Base-by-base conservation (phyloP, 257 asterid species). In the Vinca minor region DNA sequence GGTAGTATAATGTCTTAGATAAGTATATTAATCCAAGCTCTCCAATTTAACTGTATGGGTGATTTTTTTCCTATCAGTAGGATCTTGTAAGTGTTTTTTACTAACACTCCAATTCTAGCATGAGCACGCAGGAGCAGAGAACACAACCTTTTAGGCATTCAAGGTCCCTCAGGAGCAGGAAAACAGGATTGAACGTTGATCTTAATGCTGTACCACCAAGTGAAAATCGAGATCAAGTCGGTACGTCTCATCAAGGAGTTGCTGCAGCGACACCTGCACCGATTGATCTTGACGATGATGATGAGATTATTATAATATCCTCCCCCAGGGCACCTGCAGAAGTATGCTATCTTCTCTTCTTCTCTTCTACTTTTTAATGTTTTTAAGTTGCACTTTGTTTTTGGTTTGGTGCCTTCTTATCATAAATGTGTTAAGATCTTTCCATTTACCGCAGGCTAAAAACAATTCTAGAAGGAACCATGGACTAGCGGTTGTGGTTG, bases 381-480 rank as follows among this genome's bases (percentile, higher is more conserved):
- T 2, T 45, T 18, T 36, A n/a, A 41, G 14, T 63, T 59, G 60
- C n/a, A n/a, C n/a, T n/a, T n/a, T n/a, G n/a, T n/a, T 58, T 36
- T n/a, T 38, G 32, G 47, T 28, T 50, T 35, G 46, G 17, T 66
- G 39, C 60, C 17, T 31, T 63, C 65, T 5, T 49, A 20, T 56
- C 35, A 42, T 5, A 38, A 29, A 50, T 76, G n/a, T 71, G 41
- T 54, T 32, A 47, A 65, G 25, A 31, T 66, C n/a, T 67, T 68
- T 59, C 15, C 23, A 29, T 65, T 81, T 60, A 12, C 58, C 44
- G 26, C 82, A 89, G 98, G 97, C 95, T 48, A 81, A 76, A 77
- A 85, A 81, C 71, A 84, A 83, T 68, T 65, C 85, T 63, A 78
- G 81, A 69, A 83, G 89, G 79, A 77, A 82, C 49, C 95, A 60